Evolutionary conservation across 2,329 filamentous ascomycete species (phyloP), one percentile per base, ranked within the genome.

Genomic region (Diplodia mutila): DNA sequence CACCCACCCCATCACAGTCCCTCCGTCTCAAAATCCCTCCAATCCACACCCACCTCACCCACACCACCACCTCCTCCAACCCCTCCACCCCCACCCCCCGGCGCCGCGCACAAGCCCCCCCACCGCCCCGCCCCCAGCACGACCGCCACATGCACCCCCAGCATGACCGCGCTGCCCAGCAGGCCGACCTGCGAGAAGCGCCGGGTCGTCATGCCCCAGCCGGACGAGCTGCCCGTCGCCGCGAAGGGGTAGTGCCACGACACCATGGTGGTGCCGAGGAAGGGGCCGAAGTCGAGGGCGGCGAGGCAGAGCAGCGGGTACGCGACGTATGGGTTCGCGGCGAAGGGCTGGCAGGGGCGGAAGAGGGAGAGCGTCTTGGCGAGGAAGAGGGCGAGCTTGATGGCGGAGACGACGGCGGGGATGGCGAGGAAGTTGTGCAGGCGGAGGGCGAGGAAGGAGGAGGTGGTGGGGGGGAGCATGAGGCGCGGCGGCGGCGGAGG

Each of bases 291-390:
- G 70, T 94, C 92, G 14, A 93, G 72, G 1, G 86, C 87, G 9
- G 92, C 92, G 8, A 94, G 77, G 3, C 85, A 78, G 4, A 96
- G 80, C 1, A 97, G 80, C 3, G 90, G 88, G 71, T 90, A 89
- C 4, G 88, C 83, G 4, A 93, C 79, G 76, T 86, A 86, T 7
- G 87, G 81, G 53, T 85, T 89, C n/a, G 87, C 84, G 52, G 88
- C 87, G 67, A 89, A 89, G 0, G 93, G 93, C 75, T 87, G 88
- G 76, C 93, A 97, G 0, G 90, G 86, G 55, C 85, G 83, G 2
- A 86, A 84, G 11, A 95, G 79, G 0, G 87, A 87, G 14, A 85
- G 79, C 9, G 93, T 79, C 77, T 97, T 97, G 61, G 85, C 71
- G 6, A 90, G 76, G 72, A 97, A 94, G 1, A 94, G 72, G 0